These are phyloP conservation scores for Saccharomyces uvarum DNA, from an alignment of 1,139 yeast species.

Conservation along the genomic window DNA sequence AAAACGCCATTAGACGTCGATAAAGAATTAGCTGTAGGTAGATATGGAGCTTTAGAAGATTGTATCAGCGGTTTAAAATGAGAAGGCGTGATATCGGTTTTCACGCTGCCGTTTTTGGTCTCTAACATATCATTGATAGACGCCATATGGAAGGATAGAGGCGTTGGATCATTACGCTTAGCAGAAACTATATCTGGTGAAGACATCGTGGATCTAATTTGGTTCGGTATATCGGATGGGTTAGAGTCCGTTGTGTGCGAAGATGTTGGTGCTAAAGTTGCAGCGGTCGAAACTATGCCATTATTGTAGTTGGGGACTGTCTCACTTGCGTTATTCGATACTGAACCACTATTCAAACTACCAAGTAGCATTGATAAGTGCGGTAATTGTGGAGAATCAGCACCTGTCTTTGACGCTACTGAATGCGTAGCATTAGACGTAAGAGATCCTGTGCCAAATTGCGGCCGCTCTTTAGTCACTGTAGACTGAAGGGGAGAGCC, in stretches of 20 bases:
- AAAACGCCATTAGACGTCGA: background rate
- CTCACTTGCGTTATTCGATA: background rate
- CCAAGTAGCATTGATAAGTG: slow-evolving; percentile 8
- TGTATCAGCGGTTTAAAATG: background rate
- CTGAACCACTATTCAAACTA: background rate
- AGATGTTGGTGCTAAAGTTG: background rate
- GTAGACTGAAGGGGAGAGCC: background rate
- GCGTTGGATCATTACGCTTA: slow-evolving; percentile 3
- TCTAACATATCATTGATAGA: slow-evolving; percentile 8
- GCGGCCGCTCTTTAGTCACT: background rate
- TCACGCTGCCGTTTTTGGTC: slow-evolving; percentile 11
- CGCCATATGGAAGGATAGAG: slow-evolving; percentile 5
- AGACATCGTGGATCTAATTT: slow-evolving; percentile 2
- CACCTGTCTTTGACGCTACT: background rate
- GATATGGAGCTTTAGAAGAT: background rate
- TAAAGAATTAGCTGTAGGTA: background rate
- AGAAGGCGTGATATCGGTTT: background rate
- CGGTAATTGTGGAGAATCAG: slow-evolving; percentile 3
- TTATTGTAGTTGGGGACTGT: background rate
- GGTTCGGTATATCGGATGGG: slow-evolving; percentile 1
- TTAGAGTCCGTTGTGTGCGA: background rate
- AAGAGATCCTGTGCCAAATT: background rate
- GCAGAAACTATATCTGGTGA: slow-evolving; percentile 6
- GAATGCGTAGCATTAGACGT: background rate
- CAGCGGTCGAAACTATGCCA: background rate